Evolutionary conservation across 1,284 basidiomycete species (phyloP).

Genomic region (Sporisorium scitamineum): DNA sequence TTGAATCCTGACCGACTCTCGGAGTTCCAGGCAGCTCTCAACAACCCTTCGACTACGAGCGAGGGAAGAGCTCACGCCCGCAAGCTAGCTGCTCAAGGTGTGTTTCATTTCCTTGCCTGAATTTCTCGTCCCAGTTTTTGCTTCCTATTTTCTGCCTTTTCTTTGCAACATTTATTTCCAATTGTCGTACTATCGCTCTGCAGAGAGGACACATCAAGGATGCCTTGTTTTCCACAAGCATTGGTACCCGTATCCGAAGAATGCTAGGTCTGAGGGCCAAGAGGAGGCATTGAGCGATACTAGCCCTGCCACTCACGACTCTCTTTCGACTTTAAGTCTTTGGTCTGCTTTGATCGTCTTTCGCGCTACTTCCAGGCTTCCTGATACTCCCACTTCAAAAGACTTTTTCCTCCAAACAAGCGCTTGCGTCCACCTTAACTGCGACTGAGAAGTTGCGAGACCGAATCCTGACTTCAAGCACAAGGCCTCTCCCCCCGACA

Average conservation of each 20-base stretch:
- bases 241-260: slow-evolving; percentile 43
- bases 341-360: background rate
- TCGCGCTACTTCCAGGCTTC: too few relatives aligned
- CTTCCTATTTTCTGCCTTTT: background rate
- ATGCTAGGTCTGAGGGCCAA: slow-evolving; percentile 48
- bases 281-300: slow-evolving; percentile 14
- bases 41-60: slow-evolving; percentile 49
- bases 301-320: background rate
- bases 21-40: slow-evolving; percentile 43
- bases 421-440: background rate
- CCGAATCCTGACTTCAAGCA: background rate
- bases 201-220: slow-evolving; percentile 50
- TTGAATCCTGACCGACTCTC: background rate
- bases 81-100: slow-evolving; percentile 53
- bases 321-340: background rate
- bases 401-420: background rate
- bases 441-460: background rate
- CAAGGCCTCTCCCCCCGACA: too few relatives aligned
- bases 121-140: slow-evolving; percentile 7
- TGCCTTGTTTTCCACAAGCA: slow-evolving; percentile 40
- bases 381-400: background rate
- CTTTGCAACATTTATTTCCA: background rate
- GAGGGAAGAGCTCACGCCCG: slow-evolving; percentile 47
- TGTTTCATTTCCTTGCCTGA: background rate
- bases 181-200: background rate